Conservation (phyloP, 441 rosid genomes). For the Daphne laureola region DNA sequence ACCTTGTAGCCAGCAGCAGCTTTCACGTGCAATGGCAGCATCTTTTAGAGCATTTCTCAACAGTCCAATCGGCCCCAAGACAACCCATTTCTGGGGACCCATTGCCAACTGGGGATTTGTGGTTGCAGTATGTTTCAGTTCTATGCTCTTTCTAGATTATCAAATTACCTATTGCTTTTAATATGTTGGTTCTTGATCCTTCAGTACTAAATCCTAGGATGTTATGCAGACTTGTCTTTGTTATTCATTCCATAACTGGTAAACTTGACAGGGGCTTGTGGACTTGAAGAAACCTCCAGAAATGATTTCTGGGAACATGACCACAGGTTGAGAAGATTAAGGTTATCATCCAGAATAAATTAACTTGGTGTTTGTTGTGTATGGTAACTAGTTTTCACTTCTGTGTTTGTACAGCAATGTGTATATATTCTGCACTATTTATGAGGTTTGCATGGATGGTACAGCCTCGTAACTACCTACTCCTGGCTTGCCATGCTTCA, state of each 20-base stretch:
- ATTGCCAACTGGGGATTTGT: conserved; percentile 97
- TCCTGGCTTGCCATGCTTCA: conserved; percentile 87
- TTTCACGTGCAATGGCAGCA: conserved; percentile 31
- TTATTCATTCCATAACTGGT: conserved; percentile 6
- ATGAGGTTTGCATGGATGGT: conserved; percentile 99
- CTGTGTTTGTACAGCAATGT: conserved; percentile 53
- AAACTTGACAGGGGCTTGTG: conserved; percentile 59
- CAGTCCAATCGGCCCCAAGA: conserved; percentile 94
- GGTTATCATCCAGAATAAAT: neutral
- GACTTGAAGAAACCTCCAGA: conserved; percentile 94
- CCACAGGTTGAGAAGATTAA: conserved; percentile 41
- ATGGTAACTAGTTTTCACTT: conserved; percentile 1
- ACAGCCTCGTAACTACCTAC: conserved; percentile 87
- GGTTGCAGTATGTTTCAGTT: conserved; percentile 50
- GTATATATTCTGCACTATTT: conserved; percentile 70
- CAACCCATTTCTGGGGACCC: conserved; percentile 98
- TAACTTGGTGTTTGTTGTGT: conserved; percentile 1
- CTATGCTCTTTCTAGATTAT: conserved; percentile 7
- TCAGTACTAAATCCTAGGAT: neutral
- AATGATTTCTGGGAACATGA: conserved; percentile 93
- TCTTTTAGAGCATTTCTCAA: conserved; percentile 72
- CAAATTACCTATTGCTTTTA: neutral
- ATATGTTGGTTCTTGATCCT: neutral
- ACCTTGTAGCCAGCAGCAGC: too few relatives aligned
- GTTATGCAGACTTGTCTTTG: neutral